phyloP scores from a whole-genome alignment of 129 eudicot species.

The Sambucus nigra region DNA sequence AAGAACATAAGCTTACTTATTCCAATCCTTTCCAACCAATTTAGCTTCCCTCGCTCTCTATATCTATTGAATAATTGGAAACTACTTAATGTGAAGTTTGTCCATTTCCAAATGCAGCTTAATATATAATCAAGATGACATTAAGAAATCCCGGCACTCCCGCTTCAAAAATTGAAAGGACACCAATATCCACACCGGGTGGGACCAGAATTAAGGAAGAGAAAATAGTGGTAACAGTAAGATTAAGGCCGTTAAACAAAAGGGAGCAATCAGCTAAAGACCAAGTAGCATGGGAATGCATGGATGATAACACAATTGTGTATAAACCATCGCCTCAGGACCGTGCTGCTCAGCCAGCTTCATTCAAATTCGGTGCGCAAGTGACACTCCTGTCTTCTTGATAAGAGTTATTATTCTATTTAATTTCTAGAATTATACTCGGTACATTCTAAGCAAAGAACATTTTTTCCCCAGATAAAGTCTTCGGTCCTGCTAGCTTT shows the following conservation, averaged over 20 bases:
- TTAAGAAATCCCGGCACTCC: conserved; percentile 66
- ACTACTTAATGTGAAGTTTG: background rate
- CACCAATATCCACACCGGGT: conserved; percentile 76
- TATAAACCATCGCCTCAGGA: conserved; percentile 51
- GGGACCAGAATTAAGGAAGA: conserved; percentile 72
- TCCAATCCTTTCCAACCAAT: too few species aligned
- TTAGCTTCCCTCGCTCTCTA: too few species aligned
- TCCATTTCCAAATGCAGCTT: background rate
- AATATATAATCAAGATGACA: conserved; percentile 34
- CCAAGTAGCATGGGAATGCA: conserved; percentile 80
- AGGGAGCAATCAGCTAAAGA: conserved; percentile 74
- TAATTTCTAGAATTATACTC: background rate
- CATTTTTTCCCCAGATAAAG: conserved; percentile 53
- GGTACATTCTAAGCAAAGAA: background rate
- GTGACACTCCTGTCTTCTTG: background rate
- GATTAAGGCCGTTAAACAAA: conserved; percentile 80
- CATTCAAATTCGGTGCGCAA: conserved; percentile 69
- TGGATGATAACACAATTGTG: conserved; percentile 68
- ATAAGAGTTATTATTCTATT: background rate
- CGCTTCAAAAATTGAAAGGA: conserved; percentile 60
- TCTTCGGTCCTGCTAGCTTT: conserved; percentile 63
- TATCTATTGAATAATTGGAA: background rate
- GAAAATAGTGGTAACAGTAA: conserved; percentile 83
- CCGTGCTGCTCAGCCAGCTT: conserved; percentile 52
- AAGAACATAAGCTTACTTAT: too few species aligned